Evolutionary conservation across 2,329 filamentous ascomycete genomes (phyloP).

Genomic region (Phyllosticta paracitricarpa): DNA sequence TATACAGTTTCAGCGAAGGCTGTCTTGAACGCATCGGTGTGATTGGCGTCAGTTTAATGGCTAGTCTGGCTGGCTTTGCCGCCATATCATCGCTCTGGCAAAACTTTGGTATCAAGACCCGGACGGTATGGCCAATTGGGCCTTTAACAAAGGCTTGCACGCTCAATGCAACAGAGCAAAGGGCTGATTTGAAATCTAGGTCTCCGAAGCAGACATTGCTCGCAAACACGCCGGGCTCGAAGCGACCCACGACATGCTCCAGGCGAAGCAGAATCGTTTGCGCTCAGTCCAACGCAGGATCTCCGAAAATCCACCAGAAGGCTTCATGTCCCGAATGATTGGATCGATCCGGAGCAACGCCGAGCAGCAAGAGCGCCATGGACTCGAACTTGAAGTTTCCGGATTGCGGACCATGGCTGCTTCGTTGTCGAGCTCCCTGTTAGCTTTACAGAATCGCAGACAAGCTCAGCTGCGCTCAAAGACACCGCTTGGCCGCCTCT

Average conservation of each 20-base stretch:
- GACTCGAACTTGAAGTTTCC: slow-evolving; percentile 62
- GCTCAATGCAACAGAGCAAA: slow-evolving; percentile 10
- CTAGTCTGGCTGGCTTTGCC: slow-evolving; percentile 77
- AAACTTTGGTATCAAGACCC: slow-evolving; percentile 57
- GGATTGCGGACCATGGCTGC: slow-evolving; percentile 73
- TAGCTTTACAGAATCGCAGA: slow-evolving; percentile 52
- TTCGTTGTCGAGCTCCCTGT: slow-evolving; percentile 56
- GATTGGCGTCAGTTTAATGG: slow-evolving; percentile 79
- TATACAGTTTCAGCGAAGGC: slow-evolving; percentile 43
- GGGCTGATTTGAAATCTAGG: background rate
- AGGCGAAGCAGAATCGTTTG: slow-evolving; percentile 62
- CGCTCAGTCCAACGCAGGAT: slow-evolving; percentile 59
- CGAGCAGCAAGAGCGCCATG: slow-evolving; percentile 42
- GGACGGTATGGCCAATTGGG: slow-evolving; percentile 35
- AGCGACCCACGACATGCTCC: slow-evolving; percentile 69
- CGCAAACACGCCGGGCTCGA: slow-evolving; percentile 71
- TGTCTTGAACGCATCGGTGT: slow-evolving; percentile 62
- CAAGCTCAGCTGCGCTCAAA: slow-evolving; percentile 56
- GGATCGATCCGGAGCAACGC: slow-evolving; percentile 57
- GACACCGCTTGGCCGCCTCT: slow-evolving; percentile 55
- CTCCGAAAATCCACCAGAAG: slow-evolving; percentile 36
- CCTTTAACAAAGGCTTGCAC: too few relatives aligned
- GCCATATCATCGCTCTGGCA: slow-evolving; percentile 85
- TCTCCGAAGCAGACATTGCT: slow-evolving; percentile 64
- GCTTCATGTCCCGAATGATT: slow-evolving; percentile 65